Evolutionary conservation across 768 basidiomycete genomes (phyloP), one percentile per base, ranked within the genome.

Genomic region (Coprinopsis strossmayeri): DNA sequence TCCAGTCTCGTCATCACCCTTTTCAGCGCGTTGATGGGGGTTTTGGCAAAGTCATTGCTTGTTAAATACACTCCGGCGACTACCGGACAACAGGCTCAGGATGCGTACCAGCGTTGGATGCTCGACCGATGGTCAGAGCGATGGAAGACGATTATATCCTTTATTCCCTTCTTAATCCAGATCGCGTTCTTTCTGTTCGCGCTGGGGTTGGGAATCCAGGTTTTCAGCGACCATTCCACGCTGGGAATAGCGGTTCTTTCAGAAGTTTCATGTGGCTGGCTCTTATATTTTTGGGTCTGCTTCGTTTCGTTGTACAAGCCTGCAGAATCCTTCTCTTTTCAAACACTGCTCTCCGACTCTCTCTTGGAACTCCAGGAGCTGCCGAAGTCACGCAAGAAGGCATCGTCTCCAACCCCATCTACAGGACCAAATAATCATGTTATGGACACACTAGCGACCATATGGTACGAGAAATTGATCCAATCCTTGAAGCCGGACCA

Each of bases 11-110:
- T 56, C 18, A 57, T 56, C 40, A 59, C 57, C 10, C 53, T 63
- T 3, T 57, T 55, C 25, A 55, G 61, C 54, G 62, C 64, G 3
- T 57, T 65, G 30, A 53, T 55, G 23, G 61, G 59, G 17, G 61
- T 60, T 23, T 54, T 65, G 10, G 59, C 57, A 13, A 53, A 53
- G 46, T 55, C 53, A 12, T 59, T 55, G 57, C 55, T 59, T 15
- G 48, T 55, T 5, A 52, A 56, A 32, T 59, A 52, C 45, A 51
- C 53, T 10, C 57, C 55, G 0, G 50, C 39, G 7, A 55, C 48
- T 4, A 54, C 51, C 13, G 50, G 55, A 7, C 23, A 53, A 25
- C 51, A 55, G 26, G 48, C 54, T n/a, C 41, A 47, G 5, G 55
- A 59, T 37, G 57, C 57, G 25, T 56, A 53, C 21, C 50, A 53